Conservation (phyloP, 352 stramenopile species). For the Globisporangium rhizosaccharum region DNA sequence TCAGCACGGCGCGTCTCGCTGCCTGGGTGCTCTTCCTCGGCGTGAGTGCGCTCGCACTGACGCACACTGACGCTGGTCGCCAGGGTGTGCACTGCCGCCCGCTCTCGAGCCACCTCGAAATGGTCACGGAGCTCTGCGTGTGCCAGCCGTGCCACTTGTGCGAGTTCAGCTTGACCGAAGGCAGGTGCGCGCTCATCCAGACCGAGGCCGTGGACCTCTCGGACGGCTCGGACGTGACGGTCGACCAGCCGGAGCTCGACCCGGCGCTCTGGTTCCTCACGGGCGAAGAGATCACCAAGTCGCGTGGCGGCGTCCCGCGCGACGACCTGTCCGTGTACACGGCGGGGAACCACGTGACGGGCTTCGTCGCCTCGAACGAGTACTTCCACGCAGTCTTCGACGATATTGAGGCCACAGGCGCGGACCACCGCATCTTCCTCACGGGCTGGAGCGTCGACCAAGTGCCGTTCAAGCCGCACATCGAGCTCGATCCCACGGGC, state of each 20-base stretch:
- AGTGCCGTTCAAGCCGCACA: constrained; percentile 39
- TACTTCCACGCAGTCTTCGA: constrained; percentile 50
- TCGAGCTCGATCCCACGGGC: constrained; percentile 14
- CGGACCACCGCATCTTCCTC: constrained; percentile 39
- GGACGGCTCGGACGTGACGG: constrained; percentile 20
- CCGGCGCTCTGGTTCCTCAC: constrained; percentile 57
- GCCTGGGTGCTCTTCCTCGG: constrained; percentile 2
- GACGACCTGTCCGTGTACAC: constrained; percentile 41
- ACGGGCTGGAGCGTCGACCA: constrained; percentile 62
- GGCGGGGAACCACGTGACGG: constrained; percentile 40
- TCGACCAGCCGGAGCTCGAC: constrained; percentile 39
- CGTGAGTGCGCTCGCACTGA: constrained; percentile 1
- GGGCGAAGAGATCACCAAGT: constrained; percentile 39
- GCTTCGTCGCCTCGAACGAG: constrained; percentile 28
- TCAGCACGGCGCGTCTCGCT: constrained; percentile 1
- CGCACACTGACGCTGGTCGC: not conserved
- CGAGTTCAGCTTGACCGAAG: constrained; percentile 17
- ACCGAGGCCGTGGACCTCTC: constrained; percentile 12
- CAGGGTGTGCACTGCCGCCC: constrained; percentile 14
- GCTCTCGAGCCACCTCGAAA: constrained; percentile 16
- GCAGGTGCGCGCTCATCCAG: constrained; percentile 20
- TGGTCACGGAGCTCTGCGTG: constrained; percentile 23
- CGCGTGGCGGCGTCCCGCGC: constrained; percentile 37
- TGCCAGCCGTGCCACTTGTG: constrained; percentile 38
- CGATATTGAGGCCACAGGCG: constrained; percentile 27